Base-by-base conservation (phyloP, 495 filamentous ascomycete genomes). In the Xylaria sp. region DNA sequence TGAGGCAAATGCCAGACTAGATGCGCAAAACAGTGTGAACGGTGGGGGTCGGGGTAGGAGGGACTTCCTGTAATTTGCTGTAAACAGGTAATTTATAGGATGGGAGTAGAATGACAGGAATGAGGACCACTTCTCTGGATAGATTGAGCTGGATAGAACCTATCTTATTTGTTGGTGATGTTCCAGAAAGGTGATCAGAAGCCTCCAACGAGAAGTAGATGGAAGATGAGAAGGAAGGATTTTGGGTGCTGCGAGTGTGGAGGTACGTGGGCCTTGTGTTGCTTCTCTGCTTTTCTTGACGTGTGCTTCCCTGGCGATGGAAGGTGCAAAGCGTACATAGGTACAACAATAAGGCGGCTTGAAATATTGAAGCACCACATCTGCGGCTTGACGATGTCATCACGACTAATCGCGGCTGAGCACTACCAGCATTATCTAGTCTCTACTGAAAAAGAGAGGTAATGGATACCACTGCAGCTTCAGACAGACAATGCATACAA, bases 291-390 rank as follows among this genome's bases (percentile, higher is more conserved):
- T 52, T 19, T 31, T 29, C 43, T 62, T 69, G 15, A 2, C 35
- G 12, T 53, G 14, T 1, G 2, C 46, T 41, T 68, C 26, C 37
- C 17, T 24, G 29, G 5, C 17, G 29, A 29, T 61, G 55, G 53
- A 40, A 31, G 50, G 35, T 33, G 43, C 35, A 37, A 50, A 68
- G 37, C 66, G 53, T 68, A 68, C 53, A 59, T 68, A 59, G 66
- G 52, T 68, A 68, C 55, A 68, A 48, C 5, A 46, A 11, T 9
- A 61, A 24, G 40, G 24, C 17, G 14, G 24, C 63, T 52, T 8
- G 12, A 67, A 14, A n/a, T 17, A 11, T 5, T 9, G 46, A 41
- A 41, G 0, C 3, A 62, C 14, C 9, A 41, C 29, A 41, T 44
- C n/a, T 44, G 57, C 9, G 17, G 44, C 29, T 21, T n/a, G 44